Conservation (phyloP, 257 asterid species). For the Linaria vulgaris region DNA sequence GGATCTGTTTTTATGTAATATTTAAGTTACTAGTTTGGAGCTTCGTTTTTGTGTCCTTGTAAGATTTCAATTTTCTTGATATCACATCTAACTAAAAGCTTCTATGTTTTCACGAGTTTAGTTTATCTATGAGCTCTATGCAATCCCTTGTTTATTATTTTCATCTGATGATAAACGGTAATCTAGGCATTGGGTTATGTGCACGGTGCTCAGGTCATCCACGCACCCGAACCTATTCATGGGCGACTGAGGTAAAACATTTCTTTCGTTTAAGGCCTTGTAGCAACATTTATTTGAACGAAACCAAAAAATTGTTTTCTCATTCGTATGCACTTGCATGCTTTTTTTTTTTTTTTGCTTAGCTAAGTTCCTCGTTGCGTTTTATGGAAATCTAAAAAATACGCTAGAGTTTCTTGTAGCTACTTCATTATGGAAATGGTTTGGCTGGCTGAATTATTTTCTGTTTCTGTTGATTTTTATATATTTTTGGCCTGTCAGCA, state of each 20-base stretch:
- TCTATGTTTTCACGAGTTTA: conserved; percentile 1
- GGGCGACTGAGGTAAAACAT: conserved; percentile 82
- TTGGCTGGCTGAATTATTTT: conserved; percentile 3
- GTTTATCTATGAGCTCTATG: conserved; percentile 9
- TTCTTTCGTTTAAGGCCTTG: neutral
- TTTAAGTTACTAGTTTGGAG: too few relatives aligned
- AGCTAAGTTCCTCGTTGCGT: neutral
- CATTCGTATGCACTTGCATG: too few relatives aligned
- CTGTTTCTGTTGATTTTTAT: conserved; percentile 15
- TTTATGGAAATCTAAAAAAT: neutral
- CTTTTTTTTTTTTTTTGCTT: neutral
- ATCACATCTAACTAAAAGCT: neutral
- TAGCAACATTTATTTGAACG: conserved; percentile 2
- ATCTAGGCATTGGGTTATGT: conserved; percentile 88
- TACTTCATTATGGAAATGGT: neutral
- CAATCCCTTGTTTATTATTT: conserved; percentile 9
- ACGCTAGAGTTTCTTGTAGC: neutral
- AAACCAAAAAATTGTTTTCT: too few relatives aligned
- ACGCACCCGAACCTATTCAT: conserved; percentile 88
- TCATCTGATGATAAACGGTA: conserved; percentile 23
- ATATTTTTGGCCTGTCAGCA: conserved; percentile 46
- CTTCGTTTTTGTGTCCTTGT: neutral
- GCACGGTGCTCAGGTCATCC: conserved; percentile 88
- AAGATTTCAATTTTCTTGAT: neutral
- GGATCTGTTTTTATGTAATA: too few relatives aligned